Percentiles rank a stretch among this genome's conserved stretches.
Conservation (phyloP, 2,329 filamentous ascomycete species). For the Exophiala mesophila region DNA sequence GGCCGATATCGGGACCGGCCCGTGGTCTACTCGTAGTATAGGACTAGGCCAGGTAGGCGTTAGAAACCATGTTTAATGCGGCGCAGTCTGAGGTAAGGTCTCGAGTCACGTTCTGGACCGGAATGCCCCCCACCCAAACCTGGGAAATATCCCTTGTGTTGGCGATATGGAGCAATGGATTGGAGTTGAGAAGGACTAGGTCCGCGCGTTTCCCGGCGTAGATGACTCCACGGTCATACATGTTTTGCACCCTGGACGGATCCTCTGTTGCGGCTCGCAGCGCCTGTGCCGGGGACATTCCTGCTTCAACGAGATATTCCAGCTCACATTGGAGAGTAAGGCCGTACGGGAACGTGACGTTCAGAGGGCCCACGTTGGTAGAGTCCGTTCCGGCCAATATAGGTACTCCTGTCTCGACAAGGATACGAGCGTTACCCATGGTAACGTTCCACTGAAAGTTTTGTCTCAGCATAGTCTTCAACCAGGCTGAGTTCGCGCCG, state of each 20-base stretch:
- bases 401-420: constrained; percentile 14
- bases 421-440: too few species aligned
- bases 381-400: constrained; percentile 27
- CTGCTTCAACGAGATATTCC: constrained; percentile 21
- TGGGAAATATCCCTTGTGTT: constrained; percentile 1
- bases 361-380: constrained; percentile 10
- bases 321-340: constrained; percentile 23
- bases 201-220: not conserved
- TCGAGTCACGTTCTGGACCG: too few species aligned
- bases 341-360: not conserved
- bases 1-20: too few species aligned
- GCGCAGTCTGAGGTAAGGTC: too few species aligned
- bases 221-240: constrained; percentile 26
- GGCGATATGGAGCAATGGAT: constrained; percentile 3
- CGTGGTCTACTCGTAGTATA: too few species aligned
- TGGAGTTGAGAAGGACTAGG: not conserved
- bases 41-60: too few species aligned
- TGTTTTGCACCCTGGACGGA: constrained; percentile 18
- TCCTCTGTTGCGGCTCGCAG: constrained; percentile 24
- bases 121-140: constrained; percentile 4
- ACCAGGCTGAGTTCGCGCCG: too few species aligned
- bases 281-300: constrained; percentile 20
- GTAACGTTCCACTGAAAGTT: too few species aligned
- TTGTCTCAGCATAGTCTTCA: too few species aligned
- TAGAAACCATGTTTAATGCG: too few species aligned